These are phyloP conservation scores for Phytopythium delawarense DNA, from an alignment of 352 stramenopile genomes.

Conservation along the genomic window DNA sequence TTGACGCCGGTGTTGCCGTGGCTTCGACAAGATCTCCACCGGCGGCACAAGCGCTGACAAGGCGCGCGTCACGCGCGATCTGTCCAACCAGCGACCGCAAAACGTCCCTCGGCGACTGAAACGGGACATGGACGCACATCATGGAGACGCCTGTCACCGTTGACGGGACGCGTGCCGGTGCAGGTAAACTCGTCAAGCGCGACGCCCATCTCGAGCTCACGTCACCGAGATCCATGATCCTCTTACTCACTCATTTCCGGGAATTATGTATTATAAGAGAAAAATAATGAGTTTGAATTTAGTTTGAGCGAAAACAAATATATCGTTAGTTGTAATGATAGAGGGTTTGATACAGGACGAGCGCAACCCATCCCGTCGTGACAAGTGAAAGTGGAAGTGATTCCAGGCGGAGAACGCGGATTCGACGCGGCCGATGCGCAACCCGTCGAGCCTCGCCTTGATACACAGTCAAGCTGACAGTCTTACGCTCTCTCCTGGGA, in stretches of 20 bases:
- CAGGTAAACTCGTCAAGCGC: conserved; percentile 3
- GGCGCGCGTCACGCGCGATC: background rate
- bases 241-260: background rate
- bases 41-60: conserved; percentile 1
- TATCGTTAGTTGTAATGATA: too few relatives aligned
- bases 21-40: background rate
- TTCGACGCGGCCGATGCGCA: too few relatives aligned
- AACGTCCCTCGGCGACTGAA: background rate
- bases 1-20: background rate
- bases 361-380: too few relatives aligned
- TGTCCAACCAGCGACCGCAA: background rate
- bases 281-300: background rate
- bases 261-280: background rate
- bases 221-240: background rate
- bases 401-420: too few relatives aligned
- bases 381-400: too few relatives aligned
- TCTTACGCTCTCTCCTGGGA: background rate
- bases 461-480: background rate
- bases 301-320: too few relatives aligned
- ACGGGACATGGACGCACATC: background rate
- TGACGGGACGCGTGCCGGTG: conserved; percentile 9
- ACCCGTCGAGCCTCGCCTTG: too few relatives aligned
- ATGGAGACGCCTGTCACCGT: conserved; percentile 1
- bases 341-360: background rate
- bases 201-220: conserved; percentile 1